These are phyloP conservation scores for Coemansia sp. DNA, from an alignment of 192 early-diverging fungal species.

Conservation along the genomic window DNA sequence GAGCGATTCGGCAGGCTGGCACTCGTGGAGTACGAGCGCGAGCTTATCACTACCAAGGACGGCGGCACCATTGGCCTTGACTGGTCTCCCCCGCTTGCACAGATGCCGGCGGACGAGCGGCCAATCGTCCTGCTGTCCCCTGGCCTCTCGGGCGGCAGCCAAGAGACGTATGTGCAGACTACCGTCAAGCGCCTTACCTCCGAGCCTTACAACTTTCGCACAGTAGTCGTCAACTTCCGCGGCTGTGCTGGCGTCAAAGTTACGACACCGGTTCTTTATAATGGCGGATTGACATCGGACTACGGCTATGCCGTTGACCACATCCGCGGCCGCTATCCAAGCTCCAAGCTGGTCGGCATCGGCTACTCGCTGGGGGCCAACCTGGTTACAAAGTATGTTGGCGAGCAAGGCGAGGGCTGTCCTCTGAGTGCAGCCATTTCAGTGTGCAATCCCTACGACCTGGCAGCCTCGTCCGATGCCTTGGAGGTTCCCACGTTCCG, in stretches of 20 bases:
- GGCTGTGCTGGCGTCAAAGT: conserved; percentile 84
- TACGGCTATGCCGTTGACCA: conserved; percentile 39
- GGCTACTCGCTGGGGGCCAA: conserved; percentile 94
- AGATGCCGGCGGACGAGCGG: conserved; percentile 58
- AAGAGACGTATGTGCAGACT: conserved; percentile 84
- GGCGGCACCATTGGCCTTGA: conserved; percentile 86
- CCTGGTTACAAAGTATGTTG: conserved; percentile 85
- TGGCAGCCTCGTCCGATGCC: conserved; percentile 54
- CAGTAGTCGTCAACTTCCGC: conserved; percentile 85
- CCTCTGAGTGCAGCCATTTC: conserved; percentile 73
- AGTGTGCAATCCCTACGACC: conserved; percentile 86
- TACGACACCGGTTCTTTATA: conserved; percentile 77
- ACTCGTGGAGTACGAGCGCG: conserved; percentile 49
- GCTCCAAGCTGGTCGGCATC: conserved; percentile 70
- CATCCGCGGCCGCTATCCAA: conserved; percentile 55
- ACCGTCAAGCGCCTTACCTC: conserved; percentile 62
- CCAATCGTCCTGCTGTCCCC: conserved; percentile 83
- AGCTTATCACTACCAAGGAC: conserved; percentile 67
- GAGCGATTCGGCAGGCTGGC: conserved; percentile 50
- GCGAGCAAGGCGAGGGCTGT: conserved; percentile 75
- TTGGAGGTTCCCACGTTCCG: conserved; percentile 56
- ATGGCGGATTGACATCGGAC: conserved; percentile 81
- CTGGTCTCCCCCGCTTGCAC: conserved; percentile 68
- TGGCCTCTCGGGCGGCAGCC: conserved; percentile 89
- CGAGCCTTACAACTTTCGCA: conserved; percentile 63